Evolutionary conservation across 1,284 basidiomycete species (phyloP), one percentile per base, ranked within the genome.

Genomic region (Violaceomyces palustris): DNA sequence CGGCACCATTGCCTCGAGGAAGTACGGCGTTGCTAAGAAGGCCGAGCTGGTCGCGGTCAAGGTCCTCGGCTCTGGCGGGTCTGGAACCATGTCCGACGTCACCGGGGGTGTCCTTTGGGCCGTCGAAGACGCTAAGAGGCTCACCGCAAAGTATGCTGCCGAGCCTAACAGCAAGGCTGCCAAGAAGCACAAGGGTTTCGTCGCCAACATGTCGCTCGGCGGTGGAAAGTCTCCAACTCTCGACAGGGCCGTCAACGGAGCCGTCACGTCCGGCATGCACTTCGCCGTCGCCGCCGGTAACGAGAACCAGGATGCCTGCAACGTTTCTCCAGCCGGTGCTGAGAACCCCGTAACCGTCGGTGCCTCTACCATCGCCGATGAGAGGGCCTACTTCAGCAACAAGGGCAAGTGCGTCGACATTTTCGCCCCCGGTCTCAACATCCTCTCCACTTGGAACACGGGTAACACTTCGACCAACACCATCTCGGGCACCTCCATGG

Each of bases 161-260:
- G 74, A 82, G 63, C 80, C 77, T 45, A 77, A 74, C 39, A 81
- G 80, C n/a, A 83, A 84, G 42, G 81, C 79, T 71, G 85, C 84
- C 53, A 63, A 64, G 61, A 79, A 78, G 50, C 85, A 88, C 80
- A 92, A 91, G 79, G 93, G 93, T 28, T 93, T 91, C 29, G 92
- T 97, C 60, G 90, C 88, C 52, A 96, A 93, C 81, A 96, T 98
- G 93, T 88, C 85, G 73, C 84, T 98, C 42, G 93, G 93, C 59
- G 93, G 93, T 70, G 88, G 88, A 64, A 93, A 91, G 79, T 90
- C 88, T n/a, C 80, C 78, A 30, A 81, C 87, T 33, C 81, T 97
- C 45, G 89, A 98, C 67, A 79, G 81, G 28, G 83, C 86, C 37
- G 89, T 98, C 53, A 84, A 97, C 77, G 79, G 78, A 41, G 91